phyloP scores from a whole-genome alignment of 345 rosid genomes.

The Salix udensis region DNA sequence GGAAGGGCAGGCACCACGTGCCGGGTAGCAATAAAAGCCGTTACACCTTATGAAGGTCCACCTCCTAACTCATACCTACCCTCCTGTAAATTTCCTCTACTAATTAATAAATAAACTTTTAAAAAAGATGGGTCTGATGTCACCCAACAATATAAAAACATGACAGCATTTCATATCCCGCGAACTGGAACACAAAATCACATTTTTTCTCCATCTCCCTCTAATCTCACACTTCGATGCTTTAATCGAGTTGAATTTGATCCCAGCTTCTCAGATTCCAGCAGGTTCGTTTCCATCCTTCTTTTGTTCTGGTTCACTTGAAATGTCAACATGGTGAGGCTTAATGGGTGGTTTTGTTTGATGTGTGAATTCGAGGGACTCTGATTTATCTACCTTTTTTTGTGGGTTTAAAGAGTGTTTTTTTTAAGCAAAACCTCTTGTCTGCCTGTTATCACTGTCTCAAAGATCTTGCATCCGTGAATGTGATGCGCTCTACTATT shows the following conservation, averaged over 20 bases:
- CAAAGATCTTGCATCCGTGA: conserved; percentile 18
- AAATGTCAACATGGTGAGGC: background rate
- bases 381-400: background rate
- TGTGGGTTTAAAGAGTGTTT: conserved; percentile 5
- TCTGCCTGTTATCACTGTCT: conserved; percentile 5
- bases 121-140: no score
- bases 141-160: background rate
- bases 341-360: background rate
- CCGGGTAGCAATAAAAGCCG: conserved; percentile 33
- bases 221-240: conserved; percentile 11
- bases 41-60: conserved; percentile 32
- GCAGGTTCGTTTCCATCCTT: conserved; percentile 21
- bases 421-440: background rate
- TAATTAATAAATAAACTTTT: background rate
- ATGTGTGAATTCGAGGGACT: no score
- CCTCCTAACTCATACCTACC: conserved; percentile 64
- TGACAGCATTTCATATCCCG: background rate
- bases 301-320: background rate
- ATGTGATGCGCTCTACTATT: conserved; percentile 16
- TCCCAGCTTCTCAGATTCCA: conserved; percentile 12
- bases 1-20: conserved; percentile 65
- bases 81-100: background rate
- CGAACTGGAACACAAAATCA: background rate
- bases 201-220: background rate
- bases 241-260: conserved; percentile 23